Evolutionary conservation across 1,284 basidiomycete genomes (phyloP).

Genomic region (Trichosporon sp.): DNA sequence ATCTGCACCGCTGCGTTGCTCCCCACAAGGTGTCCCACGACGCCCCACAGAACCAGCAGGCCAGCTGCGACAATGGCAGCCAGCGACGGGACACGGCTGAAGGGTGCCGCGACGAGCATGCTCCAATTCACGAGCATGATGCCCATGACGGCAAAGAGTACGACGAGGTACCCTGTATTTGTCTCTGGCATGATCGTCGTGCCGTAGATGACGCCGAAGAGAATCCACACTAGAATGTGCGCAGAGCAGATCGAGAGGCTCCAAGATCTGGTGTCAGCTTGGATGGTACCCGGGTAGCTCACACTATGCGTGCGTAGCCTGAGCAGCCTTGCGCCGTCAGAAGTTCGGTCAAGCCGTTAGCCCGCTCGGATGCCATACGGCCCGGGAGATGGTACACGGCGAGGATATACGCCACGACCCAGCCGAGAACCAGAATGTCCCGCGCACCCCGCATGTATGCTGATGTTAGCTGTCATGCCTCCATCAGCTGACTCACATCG

Average conservation of each 20-base stretch:
- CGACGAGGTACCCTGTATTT: conserved; percentile 65
- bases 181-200: conserved; percentile 68
- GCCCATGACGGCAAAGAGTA: conserved; percentile 69
- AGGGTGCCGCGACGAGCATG: conserved; percentile 39
- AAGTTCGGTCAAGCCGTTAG: conserved; percentile 65
- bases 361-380: conserved; percentile 66
- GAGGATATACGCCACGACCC: conserved; percentile 69
- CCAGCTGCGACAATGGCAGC: conserved; percentile 32
- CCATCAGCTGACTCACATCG: conserved; percentile 59
- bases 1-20: conserved; percentile 60
- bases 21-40: conserved; percentile 66
- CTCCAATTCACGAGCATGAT: conserved; percentile 44
- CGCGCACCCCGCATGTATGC: conserved; percentile 64
- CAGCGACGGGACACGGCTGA: conserved; percentile 37
- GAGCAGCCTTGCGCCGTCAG: conserved; percentile 73
- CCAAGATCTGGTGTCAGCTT: conserved; percentile 56
- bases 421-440: conserved; percentile 67
- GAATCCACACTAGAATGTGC: conserved; percentile 69
- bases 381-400: conserved; percentile 74
- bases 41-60: conserved; percentile 53
- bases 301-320: conserved; percentile 49
- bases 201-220: conserved; percentile 67
- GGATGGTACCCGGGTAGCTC: conserved; percentile 49
- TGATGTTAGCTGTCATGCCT: not conserved
- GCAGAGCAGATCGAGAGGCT: conserved; percentile 63